Evolutionary conservation across 345 rosid species (phyloP).

Genomic region (Diplotaxis tenuifolia): DNA sequence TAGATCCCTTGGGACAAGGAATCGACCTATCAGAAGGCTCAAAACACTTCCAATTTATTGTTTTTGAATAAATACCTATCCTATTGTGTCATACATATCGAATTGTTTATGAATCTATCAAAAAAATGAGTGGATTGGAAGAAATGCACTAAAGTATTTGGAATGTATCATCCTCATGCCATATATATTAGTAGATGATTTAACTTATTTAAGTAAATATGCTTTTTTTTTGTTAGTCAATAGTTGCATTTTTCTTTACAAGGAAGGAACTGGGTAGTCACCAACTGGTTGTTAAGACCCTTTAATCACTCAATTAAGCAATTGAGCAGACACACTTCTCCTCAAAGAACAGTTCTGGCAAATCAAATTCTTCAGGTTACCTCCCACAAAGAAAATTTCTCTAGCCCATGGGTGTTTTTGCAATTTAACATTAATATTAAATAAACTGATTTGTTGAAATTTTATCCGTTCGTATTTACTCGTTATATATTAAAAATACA

Average conservation of each 20-base stretch:
- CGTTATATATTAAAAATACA: neutral
- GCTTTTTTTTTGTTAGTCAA: constrained; percentile 5
- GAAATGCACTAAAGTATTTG: too few species aligned
- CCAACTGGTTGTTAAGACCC: constrained; percentile 72
- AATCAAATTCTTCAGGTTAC: constrained; percentile 11
- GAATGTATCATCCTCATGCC: constrained; percentile 8
- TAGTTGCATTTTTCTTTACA: constrained; percentile 16
- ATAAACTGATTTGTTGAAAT: constrained; percentile 22
- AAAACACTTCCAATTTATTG: neutral
- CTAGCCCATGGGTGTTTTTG: neutral
- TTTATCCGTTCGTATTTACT: neutral
- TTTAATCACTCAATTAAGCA: constrained; percentile 60
- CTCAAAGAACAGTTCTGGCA: constrained; percentile 23
- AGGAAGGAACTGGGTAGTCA: constrained; percentile 34
- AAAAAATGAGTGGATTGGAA: too few species aligned
- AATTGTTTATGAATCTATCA: neutral
- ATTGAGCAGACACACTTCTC: constrained; percentile 39
- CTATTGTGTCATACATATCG: neutral
- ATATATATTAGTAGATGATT: neutral
- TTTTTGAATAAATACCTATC: neutral
- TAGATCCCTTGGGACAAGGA: constrained; percentile 29
- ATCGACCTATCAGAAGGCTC: constrained; percentile 22
- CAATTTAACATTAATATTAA: neutral
- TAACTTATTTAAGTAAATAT: neutral
- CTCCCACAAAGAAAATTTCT: neutral